Evolutionary conservation across 208 protist species (phyloP), one percentile per base, ranked within the genome.

Genomic region (Balamuthia mandrillaris): DNA sequence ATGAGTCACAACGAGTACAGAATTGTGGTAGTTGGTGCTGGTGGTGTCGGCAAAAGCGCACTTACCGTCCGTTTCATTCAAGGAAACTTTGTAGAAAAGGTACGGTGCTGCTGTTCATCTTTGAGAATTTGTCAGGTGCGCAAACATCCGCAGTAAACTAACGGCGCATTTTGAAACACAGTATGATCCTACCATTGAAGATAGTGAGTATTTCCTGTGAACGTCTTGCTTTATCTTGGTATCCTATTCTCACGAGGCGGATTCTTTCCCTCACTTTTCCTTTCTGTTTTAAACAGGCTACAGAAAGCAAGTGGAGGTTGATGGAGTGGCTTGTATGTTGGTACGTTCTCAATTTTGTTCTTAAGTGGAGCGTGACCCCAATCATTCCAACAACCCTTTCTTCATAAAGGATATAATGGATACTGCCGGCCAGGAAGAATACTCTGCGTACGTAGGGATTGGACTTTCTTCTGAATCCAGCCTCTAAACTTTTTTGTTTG

Each of bases 391-490:
- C 18, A 18, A 56, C 49, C n/a, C 18, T n/a, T 56, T 18, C 49
- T 56, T 24, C 49, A 56, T 24, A 56, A 24, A 56, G 49, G 91
- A 94, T 61, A 94, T 94, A 41, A 68, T 90, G 44, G 91, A 93
- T 65, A 93, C 90, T 24, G 89, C 91, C 27, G 91, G 91, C 45
- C 89, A 92, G 74, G 91, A 94, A 58, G 90, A 95, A 31, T 95
- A 93, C 45, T 68, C 42, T 14, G 89, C 58, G 87, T 83, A 83
- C 51, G 75, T 83, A 5, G 14, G 10, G 5, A 3, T 44, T 56
- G 44, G 61, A 3, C 1, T 66, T 29, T 39, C 21, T 16, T 44
- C n/a, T 14, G 14, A 14, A 14, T 63, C n/a, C 3, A 41, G 1
- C 33, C 10, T 35, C 24, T 31, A 18, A 65, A 10, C n/a, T 9